These are phyloP conservation scores for Lentinula lateritia DNA, from an alignment of 768 basidiomycete species.

Conservation along the genomic window DNA sequence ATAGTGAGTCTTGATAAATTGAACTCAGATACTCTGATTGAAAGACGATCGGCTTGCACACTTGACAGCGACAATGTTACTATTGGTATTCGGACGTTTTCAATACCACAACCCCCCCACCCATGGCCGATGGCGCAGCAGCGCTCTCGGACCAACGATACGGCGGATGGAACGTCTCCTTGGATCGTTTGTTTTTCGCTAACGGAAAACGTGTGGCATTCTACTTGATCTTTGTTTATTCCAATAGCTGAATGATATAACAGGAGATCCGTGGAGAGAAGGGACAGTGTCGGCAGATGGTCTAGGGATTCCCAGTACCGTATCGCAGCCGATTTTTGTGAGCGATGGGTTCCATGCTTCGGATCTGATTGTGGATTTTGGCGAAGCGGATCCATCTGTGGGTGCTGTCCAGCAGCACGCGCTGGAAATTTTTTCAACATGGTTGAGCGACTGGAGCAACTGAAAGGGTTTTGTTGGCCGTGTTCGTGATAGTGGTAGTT, in stretches of 20 bases:
- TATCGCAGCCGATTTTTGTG: slow-evolving; percentile 48
- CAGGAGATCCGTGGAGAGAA: slow-evolving; percentile 71
- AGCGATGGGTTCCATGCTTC: slow-evolving; percentile 66
- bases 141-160: slow-evolving; percentile 41
- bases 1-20: slow-evolving; percentile 25
- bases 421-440: slow-evolving; percentile 44
- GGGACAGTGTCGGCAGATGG: slow-evolving; percentile 59
- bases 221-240: not conserved
- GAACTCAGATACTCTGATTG: slow-evolving; percentile 8
- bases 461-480: not conserved
- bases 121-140: slow-evolving; percentile 31
- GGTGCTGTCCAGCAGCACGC: slow-evolving; percentile 46
- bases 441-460: slow-evolving; percentile 40
- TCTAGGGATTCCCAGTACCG: slow-evolving; percentile 38
- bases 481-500: not conserved
- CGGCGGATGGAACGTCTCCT: slow-evolving; percentile 55
- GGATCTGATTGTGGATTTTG: slow-evolving; percentile 36
- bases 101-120: slow-evolving; percentile 24
- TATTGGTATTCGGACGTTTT: slow-evolving; percentile 61
- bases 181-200: slow-evolving; percentile 59
- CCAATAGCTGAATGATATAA: not conserved
- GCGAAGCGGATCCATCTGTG: slow-evolving; percentile 43
- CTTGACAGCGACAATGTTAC: slow-evolving; percentile 55
- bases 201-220: slow-evolving; percentile 55
- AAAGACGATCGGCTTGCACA: not conserved